Evolutionary conservation across 1,284 basidiomycete genomes (phyloP).

Genomic region (Trichosporon sp.): DNA sequence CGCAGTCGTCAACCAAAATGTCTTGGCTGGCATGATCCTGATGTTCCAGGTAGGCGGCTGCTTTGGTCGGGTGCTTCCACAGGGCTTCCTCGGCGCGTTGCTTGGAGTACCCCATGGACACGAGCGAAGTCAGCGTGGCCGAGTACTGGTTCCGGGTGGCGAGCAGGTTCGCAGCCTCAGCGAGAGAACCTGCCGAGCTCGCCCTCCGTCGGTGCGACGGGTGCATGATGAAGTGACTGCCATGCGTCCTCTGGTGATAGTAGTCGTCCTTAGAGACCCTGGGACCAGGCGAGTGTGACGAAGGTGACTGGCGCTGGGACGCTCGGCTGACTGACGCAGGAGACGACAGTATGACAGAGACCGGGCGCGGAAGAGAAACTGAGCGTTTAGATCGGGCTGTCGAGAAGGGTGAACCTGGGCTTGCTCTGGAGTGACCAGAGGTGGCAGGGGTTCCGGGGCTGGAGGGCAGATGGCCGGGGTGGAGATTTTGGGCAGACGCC

Average conservation of each 20-base stretch:
- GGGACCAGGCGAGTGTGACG: not conserved
- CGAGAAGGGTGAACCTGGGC: not conserved
- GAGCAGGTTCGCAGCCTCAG: not conserved
- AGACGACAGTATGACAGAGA: not conserved
- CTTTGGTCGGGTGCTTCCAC: not conserved
- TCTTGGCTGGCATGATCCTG: not conserved
- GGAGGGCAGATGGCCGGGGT: not conserved
- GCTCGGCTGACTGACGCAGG: not conserved
- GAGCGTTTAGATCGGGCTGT: not conserved
- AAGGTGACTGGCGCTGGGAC: not conserved
- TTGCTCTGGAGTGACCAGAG: not conserved
- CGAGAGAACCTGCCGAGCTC: not conserved
- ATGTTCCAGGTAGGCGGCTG: constrained; percentile 1
- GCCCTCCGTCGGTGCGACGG: not conserved
- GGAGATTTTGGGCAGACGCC: not conserved
- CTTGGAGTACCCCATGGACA: not conserved
- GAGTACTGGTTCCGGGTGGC: not conserved
- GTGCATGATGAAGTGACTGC: not conserved
- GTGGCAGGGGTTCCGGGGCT: not conserved
- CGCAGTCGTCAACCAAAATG: not conserved
- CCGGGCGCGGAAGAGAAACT: not conserved
- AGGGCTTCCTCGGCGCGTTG: not conserved
- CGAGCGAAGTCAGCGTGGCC: not conserved
- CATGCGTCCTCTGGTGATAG: not conserved
- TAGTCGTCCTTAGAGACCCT: not conserved